A percentile compares a stretch with the other conserved stretches of the same genome.
Conservation (phyloP, 2,329 filamentous ascomycete genomes). For the Metarhizium album region DNA sequence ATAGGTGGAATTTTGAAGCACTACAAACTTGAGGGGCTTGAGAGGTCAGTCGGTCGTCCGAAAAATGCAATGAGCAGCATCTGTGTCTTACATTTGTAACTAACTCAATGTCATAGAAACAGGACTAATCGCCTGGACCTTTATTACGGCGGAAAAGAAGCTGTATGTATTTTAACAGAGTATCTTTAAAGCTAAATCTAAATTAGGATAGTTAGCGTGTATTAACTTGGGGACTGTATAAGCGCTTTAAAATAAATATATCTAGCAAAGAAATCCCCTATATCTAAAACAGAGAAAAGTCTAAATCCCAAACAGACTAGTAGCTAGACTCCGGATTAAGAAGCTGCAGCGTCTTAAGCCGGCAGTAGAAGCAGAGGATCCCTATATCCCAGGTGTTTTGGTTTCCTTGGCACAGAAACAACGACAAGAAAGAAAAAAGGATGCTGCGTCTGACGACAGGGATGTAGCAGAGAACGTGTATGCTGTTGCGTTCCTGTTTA, state of each 20-base stretch:
- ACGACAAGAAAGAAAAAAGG: not conserved
- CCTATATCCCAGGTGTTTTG: constrained; percentile 5
- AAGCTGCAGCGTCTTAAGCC: constrained; percentile 2
- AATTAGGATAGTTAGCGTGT: not conserved
- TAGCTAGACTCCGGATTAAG: not conserved
- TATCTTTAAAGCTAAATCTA: not conserved
- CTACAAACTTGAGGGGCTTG: not conserved
- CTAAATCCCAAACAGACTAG: not conserved
- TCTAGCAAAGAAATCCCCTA: not conserved
- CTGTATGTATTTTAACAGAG: not conserved
- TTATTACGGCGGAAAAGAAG: not conserved
- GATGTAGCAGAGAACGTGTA: not conserved
- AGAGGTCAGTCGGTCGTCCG: not conserved
- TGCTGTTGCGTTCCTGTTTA: not conserved
- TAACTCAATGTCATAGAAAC: not conserved
- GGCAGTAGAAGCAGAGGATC: constrained; percentile 3
- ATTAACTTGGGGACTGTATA: not conserved
- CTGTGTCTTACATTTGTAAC: not conserved
- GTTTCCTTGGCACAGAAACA: constrained; percentile 4
- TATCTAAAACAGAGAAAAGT: not conserved
- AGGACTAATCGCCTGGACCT: not conserved
- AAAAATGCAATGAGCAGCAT: not conserved
- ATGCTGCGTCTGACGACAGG: not conserved
- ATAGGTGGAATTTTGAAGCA: not conserved
- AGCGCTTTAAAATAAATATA: not conserved